Evolutionary conservation across 805 yeast genomes (phyloP), one percentile per base, ranked within the genome.

Genomic region (Wickerhamomyces subpelliculosus): DNA sequence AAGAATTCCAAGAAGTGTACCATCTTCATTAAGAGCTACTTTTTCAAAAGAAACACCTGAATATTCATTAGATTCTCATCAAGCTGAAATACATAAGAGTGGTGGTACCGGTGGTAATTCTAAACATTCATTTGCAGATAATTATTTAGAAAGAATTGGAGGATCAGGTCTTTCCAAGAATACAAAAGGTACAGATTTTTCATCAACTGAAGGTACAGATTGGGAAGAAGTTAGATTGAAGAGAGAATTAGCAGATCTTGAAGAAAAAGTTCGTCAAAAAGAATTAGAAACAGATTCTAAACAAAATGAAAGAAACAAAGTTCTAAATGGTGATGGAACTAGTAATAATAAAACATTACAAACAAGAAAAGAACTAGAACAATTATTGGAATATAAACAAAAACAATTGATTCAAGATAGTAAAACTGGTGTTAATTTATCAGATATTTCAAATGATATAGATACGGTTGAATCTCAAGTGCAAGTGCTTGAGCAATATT

Each of bases 1-100:
- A 51, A 71, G 90, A 38, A 79, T 93, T 20, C 98, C 98, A 29
- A 70, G 93, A 41, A 81, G 88, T n/a, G 88, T 93, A n/a, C 98
- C 98, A 16, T 84, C 89, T 2, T 78, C 93, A 6, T 67, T 93
- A 46, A 72, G 95, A 32, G 96, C 97, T 13, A 85, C 96, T 0
- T 90, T 89, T 59, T 84, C 85, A 29, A 87, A 87, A 63, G 89
- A 84, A 48, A 72, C 72, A 24, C 93, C 95, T 13, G 80, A 78
- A 41, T 87, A 82, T 55, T 79, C 80, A 49, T 46, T 81, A 25
- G 68, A 68, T 22, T 73, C 84, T 4, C 64, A 64, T 34, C 82
- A 78, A 50, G 73, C 75, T 38, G 37, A 42, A 38, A 20, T 44
- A 36, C 43, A 62, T 42, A 38, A 45, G 25, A 42, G 45, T 16